Base-by-base conservation (phyloP, 1,284 basidiomycete species). In the Cerioporus squamosus region DNA sequence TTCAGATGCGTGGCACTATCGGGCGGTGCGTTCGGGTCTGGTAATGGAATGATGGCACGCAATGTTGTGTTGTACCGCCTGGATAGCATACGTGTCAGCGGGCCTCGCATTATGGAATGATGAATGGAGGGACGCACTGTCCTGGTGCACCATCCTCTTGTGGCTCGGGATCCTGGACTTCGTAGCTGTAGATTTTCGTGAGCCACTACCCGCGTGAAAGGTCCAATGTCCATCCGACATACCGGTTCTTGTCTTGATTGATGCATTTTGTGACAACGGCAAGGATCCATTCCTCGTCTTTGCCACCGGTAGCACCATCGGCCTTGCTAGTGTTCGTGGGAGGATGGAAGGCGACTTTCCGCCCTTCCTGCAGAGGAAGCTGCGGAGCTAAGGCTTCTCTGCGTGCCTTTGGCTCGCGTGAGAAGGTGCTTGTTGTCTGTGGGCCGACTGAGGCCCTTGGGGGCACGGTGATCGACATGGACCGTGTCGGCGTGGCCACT, bases 291-390 rank as follows among this genome's bases (percentile, higher is more conserved):
- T 86, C 85, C 68, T 90, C 87, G 57, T 90, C 88, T 15, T 79
- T 79, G 45, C 87, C 84, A 17, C 71, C 72, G 18, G 65, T 68
- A 20, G 73, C 72, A 23, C 74, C 74, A 46, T 85, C 80, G 53
- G 75, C 68, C 76, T 88, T 78, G 67, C 79, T 72, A 59, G 72
- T 53, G 29, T 68, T 74, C 15, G 71, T 75, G 18, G 87, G 86
- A 8, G 87, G 88, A 70, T 88, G 88, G 65, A 93, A 93, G 2
- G 89, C 91, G 9, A 93, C 90, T 64, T 88, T 90, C 52, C 91
- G 79, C 17, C 86, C 86, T 68, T 84, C 81, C 66, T 85, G 84
- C 24, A 93, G 76, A 15, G 89, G 88, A 4, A 88, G 74, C 60
- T 88, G 87, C 57, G 78, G 85, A 15, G 77, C 73, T 14, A 87